phyloP scores from a whole-genome alignment of 2,329 filamentous ascomycete species.

The Fusarium sp. region DNA sequence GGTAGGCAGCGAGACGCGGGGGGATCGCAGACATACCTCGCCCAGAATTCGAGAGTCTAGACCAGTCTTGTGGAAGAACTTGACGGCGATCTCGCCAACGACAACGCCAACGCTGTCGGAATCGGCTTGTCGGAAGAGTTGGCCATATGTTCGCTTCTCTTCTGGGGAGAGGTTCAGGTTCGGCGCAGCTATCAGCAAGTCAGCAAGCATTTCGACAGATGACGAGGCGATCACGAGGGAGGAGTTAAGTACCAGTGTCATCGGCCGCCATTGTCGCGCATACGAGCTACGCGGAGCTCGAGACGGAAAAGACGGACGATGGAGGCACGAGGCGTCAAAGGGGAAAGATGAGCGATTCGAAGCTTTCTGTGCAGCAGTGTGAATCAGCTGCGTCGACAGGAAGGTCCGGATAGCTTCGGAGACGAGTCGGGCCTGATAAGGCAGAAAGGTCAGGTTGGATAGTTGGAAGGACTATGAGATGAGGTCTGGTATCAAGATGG shows the following conservation, averaged over 20 bases:
- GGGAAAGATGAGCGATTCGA: constrained; percentile 6
- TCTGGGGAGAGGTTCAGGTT: constrained; percentile 88
- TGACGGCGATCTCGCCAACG: constrained; percentile 94
- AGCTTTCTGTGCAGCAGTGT: constrained; percentile 1
- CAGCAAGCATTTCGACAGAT: constrained; percentile 27
- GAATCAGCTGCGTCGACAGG: constrained; percentile 1
- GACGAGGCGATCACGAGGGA: not conserved
- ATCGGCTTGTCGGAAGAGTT: constrained; percentile 93
- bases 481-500: constrained; percentile 6
- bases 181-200: constrained; percentile 59
- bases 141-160: constrained; percentile 93
- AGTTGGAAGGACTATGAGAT: constrained; percentile 25
- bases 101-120: constrained; percentile 92
- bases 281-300: constrained; percentile 41
- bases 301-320: constrained; percentile 33
- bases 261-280: constrained; percentile 45
- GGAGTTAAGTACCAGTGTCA: constrained; percentile 35
- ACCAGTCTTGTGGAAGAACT: constrained; percentile 97
- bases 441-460: constrained; percentile 3
- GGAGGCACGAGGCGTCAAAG: constrained; percentile 22
- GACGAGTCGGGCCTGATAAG: constrained; percentile 18
- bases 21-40: constrained; percentile 69
- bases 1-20: not conserved
- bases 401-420: constrained; percentile 9
- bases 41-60: constrained; percentile 87